These are phyloP conservation scores for Apiospora sp. DNA, from an alignment of 2,329 filamentous ascomycete genomes.

Conservation along the genomic window DNA sequence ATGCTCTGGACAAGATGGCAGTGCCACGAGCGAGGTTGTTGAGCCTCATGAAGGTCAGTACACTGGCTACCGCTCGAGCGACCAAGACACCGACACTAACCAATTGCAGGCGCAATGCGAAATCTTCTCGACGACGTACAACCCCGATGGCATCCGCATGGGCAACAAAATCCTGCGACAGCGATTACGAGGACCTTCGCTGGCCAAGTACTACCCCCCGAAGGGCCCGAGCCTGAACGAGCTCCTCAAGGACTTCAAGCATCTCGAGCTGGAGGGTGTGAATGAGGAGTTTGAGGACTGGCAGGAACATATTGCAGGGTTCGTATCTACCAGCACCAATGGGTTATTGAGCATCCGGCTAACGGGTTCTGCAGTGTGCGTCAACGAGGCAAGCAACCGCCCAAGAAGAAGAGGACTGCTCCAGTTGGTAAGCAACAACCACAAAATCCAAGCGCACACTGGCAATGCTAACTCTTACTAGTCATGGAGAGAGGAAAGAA, in stretches of 20 bases:
- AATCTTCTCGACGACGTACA: conserved; percentile 91
- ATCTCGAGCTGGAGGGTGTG: conserved; percentile 73
- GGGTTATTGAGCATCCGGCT: conserved; percentile 33
- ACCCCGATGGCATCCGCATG: conserved; percentile 80
- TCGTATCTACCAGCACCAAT: conserved; percentile 41
- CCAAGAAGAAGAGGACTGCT: conserved; percentile 81
- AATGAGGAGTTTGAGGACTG: conserved; percentile 83
- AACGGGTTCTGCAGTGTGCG: conserved; percentile 64
- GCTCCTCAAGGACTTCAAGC: conserved; percentile 75
- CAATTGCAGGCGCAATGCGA: conserved; percentile 79
- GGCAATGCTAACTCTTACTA: neutral
- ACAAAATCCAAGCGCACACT: neutral
- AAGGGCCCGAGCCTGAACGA: conserved; percentile 66
- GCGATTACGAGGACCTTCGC: conserved; percentile 80
- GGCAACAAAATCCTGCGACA: conserved; percentile 94
- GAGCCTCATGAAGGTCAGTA: conserved; percentile 79
- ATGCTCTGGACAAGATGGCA: conserved; percentile 58
- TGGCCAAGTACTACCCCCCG: conserved; percentile 89
- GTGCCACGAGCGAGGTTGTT: conserved; percentile 68
- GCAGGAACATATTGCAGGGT: conserved; percentile 76
- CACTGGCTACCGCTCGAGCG: no score
- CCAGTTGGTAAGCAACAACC: conserved; percentile 31
- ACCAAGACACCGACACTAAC: conserved; percentile 26
- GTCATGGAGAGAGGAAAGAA: conserved; percentile 24
- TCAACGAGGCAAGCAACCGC: conserved; percentile 83